Conservation (phyloP, 495 filamentous ascomycete genomes). For the Aspergillus sclerotioniger region DNA sequence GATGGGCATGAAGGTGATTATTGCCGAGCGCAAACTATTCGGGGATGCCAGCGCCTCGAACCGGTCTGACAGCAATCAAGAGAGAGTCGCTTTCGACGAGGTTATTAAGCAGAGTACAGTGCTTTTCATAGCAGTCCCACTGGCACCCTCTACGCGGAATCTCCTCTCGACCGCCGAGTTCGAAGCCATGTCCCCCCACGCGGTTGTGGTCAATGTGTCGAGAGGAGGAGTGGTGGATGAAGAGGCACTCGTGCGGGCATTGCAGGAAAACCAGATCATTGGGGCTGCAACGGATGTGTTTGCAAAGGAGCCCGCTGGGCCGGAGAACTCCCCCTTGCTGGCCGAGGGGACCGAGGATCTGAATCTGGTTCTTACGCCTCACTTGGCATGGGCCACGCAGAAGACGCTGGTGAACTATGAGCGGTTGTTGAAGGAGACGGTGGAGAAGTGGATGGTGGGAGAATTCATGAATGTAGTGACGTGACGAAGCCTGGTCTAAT, state of each 20-base stretch:
- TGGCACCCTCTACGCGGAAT: slow-evolving; percentile 42
- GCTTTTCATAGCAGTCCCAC: slow-evolving; percentile 48
- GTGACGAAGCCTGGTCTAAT: not conserved
- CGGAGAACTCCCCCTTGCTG: slow-evolving; percentile 27
- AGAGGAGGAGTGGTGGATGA: slow-evolving; percentile 60
- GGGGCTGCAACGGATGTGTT: slow-evolving; percentile 60
- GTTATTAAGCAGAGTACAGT: slow-evolving; percentile 47
- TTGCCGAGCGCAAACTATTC: slow-evolving; percentile 42
- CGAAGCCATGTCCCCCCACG: slow-evolving; percentile 43
- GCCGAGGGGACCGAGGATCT: slow-evolving; percentile 24
- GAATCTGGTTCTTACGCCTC: slow-evolving; percentile 32
- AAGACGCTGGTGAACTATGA: slow-evolving; percentile 22
- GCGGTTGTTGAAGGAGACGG: slow-evolving; percentile 16
- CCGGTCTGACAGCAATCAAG: slow-evolving; percentile 3
- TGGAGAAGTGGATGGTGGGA: slow-evolving; percentile 22
- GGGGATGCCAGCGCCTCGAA: not conserved
- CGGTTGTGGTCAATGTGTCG: slow-evolving; percentile 56
- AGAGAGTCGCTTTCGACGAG: slow-evolving; percentile 45
- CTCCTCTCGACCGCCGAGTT: slow-evolving; percentile 52
- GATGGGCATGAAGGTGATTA: slow-evolving; percentile 33
- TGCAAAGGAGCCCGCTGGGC: slow-evolving; percentile 47
- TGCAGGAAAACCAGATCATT: slow-evolving; percentile 44
- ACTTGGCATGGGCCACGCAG: slow-evolving; percentile 33
- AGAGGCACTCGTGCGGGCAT: slow-evolving; percentile 46
- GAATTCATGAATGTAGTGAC: slow-evolving; percentile 19